Percentiles rank a stretch among this genome's conserved stretches.
Evolutionary conservation across 192 early-diverging fungal genomes (phyloP).

Genomic region (Allomyces macrogynus): DNA sequence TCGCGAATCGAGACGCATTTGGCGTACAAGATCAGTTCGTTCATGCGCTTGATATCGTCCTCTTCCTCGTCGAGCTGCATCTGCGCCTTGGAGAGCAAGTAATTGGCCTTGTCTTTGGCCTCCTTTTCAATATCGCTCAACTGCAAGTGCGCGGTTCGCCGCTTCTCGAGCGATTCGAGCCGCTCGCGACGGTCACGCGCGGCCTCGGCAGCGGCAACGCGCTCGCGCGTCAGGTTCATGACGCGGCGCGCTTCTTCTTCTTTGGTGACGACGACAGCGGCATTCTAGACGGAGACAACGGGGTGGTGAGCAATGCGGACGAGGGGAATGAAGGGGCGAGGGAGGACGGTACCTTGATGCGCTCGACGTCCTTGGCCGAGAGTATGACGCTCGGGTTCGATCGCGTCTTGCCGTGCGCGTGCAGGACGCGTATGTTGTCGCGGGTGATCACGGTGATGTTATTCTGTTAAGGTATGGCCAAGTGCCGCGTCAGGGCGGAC

Average conservation of each 20-base stretch:
- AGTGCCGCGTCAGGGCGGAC: no score
- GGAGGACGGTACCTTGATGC: not conserved
- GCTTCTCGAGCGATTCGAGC: constrained; percentile 30
- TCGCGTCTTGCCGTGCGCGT: constrained; percentile 14
- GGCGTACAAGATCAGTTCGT: constrained; percentile 41
- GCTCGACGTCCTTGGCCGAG: not conserved
- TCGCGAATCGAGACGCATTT: constrained; percentile 43
- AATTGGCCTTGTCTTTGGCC: constrained; percentile 29
- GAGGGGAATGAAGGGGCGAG: no score
- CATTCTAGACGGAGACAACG: not conserved
- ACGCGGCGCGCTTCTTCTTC: constrained; percentile 15
- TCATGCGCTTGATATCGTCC: constrained; percentile 44
- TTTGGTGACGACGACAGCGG: constrained; percentile 14
- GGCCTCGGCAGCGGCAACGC: constrained; percentile 14
- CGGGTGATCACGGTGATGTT: constrained; percentile 31
- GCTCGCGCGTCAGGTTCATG: constrained; percentile 11
- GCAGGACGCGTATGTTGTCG: constrained; percentile 30
- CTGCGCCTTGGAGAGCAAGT: constrained; percentile 33
- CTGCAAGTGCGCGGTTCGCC: constrained; percentile 22
- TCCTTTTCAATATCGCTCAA: constrained; percentile 26
- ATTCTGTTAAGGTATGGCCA: no score
- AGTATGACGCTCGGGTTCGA: not conserved
- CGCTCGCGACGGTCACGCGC: constrained; percentile 19
- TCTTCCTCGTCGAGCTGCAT: constrained; percentile 42
- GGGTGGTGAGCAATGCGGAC: no score